A percentile compares a stretch with the other conserved stretches of the same genome.
Evolutionary conservation across 2,329 filamentous ascomycete species (phyloP).

Genomic region (Penicillium sp.): DNA sequence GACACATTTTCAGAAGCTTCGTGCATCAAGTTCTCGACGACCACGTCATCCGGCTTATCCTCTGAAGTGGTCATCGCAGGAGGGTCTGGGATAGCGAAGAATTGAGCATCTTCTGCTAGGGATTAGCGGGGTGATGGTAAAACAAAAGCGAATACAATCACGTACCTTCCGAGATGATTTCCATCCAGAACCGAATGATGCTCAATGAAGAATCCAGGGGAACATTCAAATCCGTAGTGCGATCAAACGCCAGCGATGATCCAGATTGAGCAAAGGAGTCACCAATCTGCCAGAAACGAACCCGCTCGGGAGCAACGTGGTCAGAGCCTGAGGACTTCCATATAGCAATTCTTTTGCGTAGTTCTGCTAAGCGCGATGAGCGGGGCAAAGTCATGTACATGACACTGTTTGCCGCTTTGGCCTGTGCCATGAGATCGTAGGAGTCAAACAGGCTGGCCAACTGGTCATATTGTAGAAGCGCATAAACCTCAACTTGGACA

Average conservation of each 20-base stretch:
- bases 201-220: slow-evolving; percentile 28
- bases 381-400: slow-evolving; percentile 38
- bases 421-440: slow-evolving; percentile 43
- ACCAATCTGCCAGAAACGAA: slow-evolving; percentile 43
- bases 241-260: slow-evolving; percentile 35
- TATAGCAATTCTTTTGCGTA: slow-evolving; percentile 37
- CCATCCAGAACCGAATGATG: slow-evolving; percentile 39
- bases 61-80: slow-evolving; percentile 19
- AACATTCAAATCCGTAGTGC: slow-evolving; percentile 32
- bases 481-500: slow-evolving; percentile 43
- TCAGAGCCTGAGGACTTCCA: slow-evolving; percentile 29
- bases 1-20: slow-evolving; percentile 23
- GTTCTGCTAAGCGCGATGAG: slow-evolving; percentile 33
- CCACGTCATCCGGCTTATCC: slow-evolving; percentile 31
- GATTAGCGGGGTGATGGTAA: slow-evolving; percentile 4
- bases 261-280: slow-evolving; percentile 32
- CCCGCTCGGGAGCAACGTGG: slow-evolving; percentile 29
- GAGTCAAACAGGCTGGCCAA: slow-evolving; percentile 42
- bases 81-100: slow-evolving; percentile 38
- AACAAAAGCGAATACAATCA: neutral
- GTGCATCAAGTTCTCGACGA: slow-evolving; percentile 27
- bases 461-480: slow-evolving; percentile 33
- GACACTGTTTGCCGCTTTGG: slow-evolving; percentile 33
- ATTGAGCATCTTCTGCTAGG: slow-evolving; percentile 32
- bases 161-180: slow-evolving; percentile 38